Conservation (phyloP, 208 protist species). For the Porcisia deanei region DNA sequence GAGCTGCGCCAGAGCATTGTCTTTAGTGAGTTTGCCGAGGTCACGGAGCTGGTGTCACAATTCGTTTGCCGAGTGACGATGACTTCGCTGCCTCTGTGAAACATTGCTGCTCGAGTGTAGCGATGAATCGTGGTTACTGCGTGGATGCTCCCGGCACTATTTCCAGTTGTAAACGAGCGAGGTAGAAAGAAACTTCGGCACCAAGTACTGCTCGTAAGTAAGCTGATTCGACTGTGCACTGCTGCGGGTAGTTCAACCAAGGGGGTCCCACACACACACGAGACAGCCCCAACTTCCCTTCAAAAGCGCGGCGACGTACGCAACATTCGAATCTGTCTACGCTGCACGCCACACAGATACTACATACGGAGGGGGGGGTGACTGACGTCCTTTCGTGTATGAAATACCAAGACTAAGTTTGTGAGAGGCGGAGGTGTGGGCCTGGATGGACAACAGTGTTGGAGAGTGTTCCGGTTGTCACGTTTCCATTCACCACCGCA, state of each 20-base stretch:
- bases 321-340: no score
- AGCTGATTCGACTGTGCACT: background rate
- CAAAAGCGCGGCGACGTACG: background rate
- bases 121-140: background rate
- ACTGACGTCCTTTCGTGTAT: background rate
- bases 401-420: no score
- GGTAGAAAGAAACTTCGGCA: background rate
- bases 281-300: background rate
- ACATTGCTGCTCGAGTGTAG: background rate
- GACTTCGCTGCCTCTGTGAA: background rate
- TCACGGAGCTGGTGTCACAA: slow-evolving; percentile 26
- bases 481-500: background rate
- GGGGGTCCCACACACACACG: background rate
- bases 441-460: background rate
- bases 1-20: slow-evolving; percentile 26
- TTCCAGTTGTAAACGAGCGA: background rate
- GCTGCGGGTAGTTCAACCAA: background rate
- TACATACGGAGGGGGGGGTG: background rate
- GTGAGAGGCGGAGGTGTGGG: background rate
- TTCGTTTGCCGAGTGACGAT: slow-evolving; percentile 27
- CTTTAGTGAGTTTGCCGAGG: slow-evolving; percentile 17
- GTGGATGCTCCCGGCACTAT: background rate
- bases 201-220: background rate
- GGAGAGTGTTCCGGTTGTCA: background rate
- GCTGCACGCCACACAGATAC: background rate